Evolutionary conservation across 805 yeast genomes (phyloP).

Genomic region (Ogataea degrootiae): DNA sequence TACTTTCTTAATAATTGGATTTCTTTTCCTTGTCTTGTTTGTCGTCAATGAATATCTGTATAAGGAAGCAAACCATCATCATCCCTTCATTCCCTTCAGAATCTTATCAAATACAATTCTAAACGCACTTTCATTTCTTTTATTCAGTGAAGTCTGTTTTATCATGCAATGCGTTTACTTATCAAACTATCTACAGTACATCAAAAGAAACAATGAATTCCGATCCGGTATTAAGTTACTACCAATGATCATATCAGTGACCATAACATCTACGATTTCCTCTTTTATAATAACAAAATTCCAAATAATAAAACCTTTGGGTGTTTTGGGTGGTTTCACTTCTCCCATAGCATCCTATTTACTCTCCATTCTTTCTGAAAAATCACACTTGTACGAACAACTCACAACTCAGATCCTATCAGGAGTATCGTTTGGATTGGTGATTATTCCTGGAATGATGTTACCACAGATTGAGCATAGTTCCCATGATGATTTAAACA

Average conservation of each 20-base stretch:
- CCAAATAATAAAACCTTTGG: constrained; percentile 37
- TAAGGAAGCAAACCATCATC: constrained; percentile 7
- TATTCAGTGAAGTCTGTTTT: constrained; percentile 36
- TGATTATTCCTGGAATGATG: constrained; percentile 41
- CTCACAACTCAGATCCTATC: constrained; percentile 42
- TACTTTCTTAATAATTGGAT: constrained; percentile 43
- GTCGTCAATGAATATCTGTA: constrained; percentile 32
- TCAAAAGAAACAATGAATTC: constrained; percentile 35
- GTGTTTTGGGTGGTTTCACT: constrained; percentile 33
- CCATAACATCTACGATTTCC: constrained; percentile 34
- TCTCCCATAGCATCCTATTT: constrained; percentile 44
- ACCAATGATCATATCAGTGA: constrained; percentile 41
- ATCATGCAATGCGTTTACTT: constrained; percentile 35
- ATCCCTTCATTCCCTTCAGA: constrained; percentile 44
- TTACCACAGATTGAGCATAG: constrained; percentile 40
- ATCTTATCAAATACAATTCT: constrained; percentile 32
- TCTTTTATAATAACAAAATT: constrained; percentile 37
- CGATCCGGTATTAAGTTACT: constrained; percentile 42
- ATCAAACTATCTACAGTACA: constrained; percentile 46
- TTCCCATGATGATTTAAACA: constrained; percentile 41
- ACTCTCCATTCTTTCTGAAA: constrained; percentile 35
- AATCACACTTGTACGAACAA: constrained; percentile 33
- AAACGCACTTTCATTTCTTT: constrained; percentile 3
- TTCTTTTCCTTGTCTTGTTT: constrained; percentile 32
- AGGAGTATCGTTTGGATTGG: constrained; percentile 46